Evolutionary conservation across 2,329 filamentous ascomycete species (phyloP).

Genomic region (Macrophomina phaseolina): DNA sequence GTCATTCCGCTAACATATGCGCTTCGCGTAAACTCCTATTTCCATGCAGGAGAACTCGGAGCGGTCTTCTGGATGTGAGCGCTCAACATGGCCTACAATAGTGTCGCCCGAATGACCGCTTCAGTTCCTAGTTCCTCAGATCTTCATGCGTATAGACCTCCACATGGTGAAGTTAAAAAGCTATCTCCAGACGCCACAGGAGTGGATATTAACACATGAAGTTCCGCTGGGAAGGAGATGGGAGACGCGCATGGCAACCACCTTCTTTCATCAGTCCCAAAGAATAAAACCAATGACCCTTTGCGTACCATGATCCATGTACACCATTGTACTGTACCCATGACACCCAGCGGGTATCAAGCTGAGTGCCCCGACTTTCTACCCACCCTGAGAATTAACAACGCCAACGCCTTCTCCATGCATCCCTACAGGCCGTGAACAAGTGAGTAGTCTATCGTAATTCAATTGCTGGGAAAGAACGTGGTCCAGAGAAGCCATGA

Average conservation of each 20-base stretch:
- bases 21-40: too few relatives aligned
- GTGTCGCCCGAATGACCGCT: too few relatives aligned
- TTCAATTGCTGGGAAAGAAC: slow-evolving; percentile 77
- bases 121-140: too few relatives aligned
- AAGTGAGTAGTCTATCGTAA: slow-evolving; percentile 52
- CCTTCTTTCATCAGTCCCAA: background rate
- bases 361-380: background rate
- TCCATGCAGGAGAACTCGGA: too few relatives aligned
- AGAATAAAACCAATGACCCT: background rate
- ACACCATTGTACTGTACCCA: background rate
- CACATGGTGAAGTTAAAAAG: too few relatives aligned
- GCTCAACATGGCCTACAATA: too few relatives aligned
- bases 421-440: background rate
- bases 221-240: too few relatives aligned
- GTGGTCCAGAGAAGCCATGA: slow-evolving; percentile 82
- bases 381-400: background rate
- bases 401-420: slow-evolving; percentile 3
- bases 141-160: too few relatives aligned
- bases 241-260: background rate
- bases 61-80: too few relatives aligned
- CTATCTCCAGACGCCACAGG: too few relatives aligned
- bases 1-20: too few relatives aligned
- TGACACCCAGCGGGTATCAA: slow-evolving; percentile 12
- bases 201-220: background rate
- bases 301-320: background rate